Percentiles rank a stretch among this genome's conserved stretches.
Evolutionary conservation across 2,329 filamentous ascomycete species (phyloP).

Genomic region (Penicillium sclerotigenum): DNA sequence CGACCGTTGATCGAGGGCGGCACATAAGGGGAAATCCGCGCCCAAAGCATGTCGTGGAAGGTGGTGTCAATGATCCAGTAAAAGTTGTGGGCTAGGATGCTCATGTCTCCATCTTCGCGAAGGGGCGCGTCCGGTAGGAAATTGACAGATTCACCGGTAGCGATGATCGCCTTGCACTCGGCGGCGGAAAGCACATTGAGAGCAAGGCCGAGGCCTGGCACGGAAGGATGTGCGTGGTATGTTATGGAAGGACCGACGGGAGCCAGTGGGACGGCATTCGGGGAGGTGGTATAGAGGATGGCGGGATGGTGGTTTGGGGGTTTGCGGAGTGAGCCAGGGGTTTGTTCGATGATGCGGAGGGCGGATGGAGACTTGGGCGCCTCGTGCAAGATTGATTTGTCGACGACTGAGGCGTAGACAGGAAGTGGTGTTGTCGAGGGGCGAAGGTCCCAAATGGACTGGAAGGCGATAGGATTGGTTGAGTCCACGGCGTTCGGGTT

Average conservation of each 20-base stretch:
- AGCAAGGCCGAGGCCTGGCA: slow-evolving; percentile 60
- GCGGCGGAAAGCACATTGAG: slow-evolving; percentile 58
- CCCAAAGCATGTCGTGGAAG: slow-evolving; percentile 64
- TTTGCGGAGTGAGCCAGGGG: slow-evolving; percentile 58
- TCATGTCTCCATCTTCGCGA: slow-evolving; percentile 62
- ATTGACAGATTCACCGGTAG: slow-evolving; percentile 61
- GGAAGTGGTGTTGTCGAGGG: slow-evolving; percentile 42
- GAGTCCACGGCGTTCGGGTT: slow-evolving; percentile 29
- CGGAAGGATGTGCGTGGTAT: slow-evolving; percentile 59
- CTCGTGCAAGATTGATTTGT: slow-evolving; percentile 53
- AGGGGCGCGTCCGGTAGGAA: slow-evolving; percentile 68
- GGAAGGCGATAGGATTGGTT: slow-evolving; percentile 54
- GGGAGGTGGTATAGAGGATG: slow-evolving; percentile 60
- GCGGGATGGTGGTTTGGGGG: slow-evolving; percentile 67
- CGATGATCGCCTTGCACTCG: slow-evolving; percentile 66
- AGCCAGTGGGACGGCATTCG: slow-evolving; percentile 56
- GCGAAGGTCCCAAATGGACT: slow-evolving; percentile 61
- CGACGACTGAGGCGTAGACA: slow-evolving; percentile 57
- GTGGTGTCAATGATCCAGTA: slow-evolving; percentile 66
- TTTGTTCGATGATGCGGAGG: slow-evolving; percentile 62
- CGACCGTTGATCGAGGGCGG: slow-evolving; percentile 56
- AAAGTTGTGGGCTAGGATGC: slow-evolving; percentile 68
- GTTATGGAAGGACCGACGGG: slow-evolving; percentile 47
- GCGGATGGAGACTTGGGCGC: slow-evolving; percentile 24
- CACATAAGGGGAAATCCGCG: slow-evolving; percentile 57